Conservation (phyloP, 2,329 filamentous ascomycete species). For the Alternaria ethzedia region DNA sequence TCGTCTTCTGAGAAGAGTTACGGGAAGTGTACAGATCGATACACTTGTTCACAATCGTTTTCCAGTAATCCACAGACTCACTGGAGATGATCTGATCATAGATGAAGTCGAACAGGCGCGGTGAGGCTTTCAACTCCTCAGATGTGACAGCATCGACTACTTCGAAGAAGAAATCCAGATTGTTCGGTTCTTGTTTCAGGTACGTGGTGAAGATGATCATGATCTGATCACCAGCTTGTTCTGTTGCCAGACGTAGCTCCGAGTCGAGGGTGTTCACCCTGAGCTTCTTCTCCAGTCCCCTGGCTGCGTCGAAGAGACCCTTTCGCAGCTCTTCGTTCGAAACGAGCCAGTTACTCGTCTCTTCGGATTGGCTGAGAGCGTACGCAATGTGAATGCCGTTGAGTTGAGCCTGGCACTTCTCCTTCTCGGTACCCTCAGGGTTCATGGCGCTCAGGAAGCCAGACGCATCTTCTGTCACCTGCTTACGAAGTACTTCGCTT, state of each 20-base stretch:
- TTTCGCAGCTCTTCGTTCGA: slow-evolving; percentile 64
- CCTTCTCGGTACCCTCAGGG: slow-evolving; percentile 67
- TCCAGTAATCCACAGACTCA: slow-evolving; percentile 85
- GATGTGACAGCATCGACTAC: slow-evolving; percentile 83
- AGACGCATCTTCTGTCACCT: slow-evolving; percentile 75
- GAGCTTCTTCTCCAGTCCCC: slow-evolving; percentile 78
- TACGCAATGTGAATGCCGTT: slow-evolving; percentile 88
- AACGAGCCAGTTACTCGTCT: slow-evolving; percentile 70
- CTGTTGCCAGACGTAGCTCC: slow-evolving; percentile 78
- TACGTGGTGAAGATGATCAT: slow-evolving; percentile 85
- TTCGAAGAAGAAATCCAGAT: slow-evolving; percentile 83
- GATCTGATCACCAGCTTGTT: slow-evolving; percentile 87
- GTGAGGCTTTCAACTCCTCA: slow-evolving; percentile 79
- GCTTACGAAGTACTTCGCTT: slow-evolving; percentile 75
- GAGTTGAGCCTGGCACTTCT: slow-evolving; percentile 78
- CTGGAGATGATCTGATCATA: slow-evolving; percentile 84
- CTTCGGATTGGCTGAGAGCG: slow-evolving; percentile 72
- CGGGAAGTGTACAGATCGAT: slow-evolving; percentile 86
- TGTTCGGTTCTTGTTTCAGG: slow-evolving; percentile 73
- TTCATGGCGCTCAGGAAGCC: slow-evolving; percentile 71
- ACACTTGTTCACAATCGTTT: slow-evolving; percentile 79
- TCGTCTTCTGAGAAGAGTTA: slow-evolving; percentile 82
- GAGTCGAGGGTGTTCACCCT: slow-evolving; percentile 72
- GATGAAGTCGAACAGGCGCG: slow-evolving; percentile 79
- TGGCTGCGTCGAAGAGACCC: slow-evolving; percentile 68